Percentiles rank a stretch among this genome's conserved stretches.
These are phyloP conservation scores for Aspergillus mulundensis DNA, from an alignment of 495 filamentous ascomycete genomes.

Conservation along the genomic window DNA sequence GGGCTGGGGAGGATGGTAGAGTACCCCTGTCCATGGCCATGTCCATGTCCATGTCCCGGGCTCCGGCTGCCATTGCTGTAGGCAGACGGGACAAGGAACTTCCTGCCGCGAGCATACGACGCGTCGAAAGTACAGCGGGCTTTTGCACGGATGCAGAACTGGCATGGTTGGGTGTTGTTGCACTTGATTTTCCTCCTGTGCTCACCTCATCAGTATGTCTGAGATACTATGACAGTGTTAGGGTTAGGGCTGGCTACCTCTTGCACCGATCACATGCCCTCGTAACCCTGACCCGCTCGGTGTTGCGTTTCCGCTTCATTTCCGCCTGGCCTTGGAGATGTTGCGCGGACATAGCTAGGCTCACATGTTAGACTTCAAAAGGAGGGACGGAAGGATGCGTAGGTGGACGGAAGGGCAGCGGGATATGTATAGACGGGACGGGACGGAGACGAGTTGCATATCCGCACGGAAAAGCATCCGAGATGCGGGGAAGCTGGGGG, in stretches of 20 bases:
- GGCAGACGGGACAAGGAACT: neutral
- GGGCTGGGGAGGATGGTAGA: neutral
- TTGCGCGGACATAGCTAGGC: neutral
- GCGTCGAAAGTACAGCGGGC: slow-evolving; percentile 19
- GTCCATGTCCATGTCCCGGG: no score
- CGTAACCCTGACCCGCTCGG: slow-evolving; percentile 7
- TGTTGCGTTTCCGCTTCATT: neutral
- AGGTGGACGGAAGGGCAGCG: no score
- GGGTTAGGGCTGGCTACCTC: slow-evolving; percentile 3
- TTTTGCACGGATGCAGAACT: slow-evolving; percentile 16
- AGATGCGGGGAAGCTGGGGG: neutral
- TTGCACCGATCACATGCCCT: slow-evolving; percentile 21
- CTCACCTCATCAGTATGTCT: neutral
- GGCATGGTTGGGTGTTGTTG: slow-evolving; percentile 24
- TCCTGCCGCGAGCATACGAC: slow-evolving; percentile 18
- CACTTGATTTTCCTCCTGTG: slow-evolving; percentile 25
- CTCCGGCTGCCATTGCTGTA: neutral
- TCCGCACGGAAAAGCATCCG: neutral
- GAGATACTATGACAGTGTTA: no score
- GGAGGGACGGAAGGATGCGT: no score
- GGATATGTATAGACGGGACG: no score
- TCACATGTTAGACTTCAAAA: neutral
- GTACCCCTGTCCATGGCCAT: no score
- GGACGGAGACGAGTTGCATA: no score
- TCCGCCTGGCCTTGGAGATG: neutral